A percentile compares a stretch with the other conserved stretches of the same genome.
Evolutionary conservation across 148 eudicot genomes (phyloP).

Genomic region (Cornus suecica): DNA sequence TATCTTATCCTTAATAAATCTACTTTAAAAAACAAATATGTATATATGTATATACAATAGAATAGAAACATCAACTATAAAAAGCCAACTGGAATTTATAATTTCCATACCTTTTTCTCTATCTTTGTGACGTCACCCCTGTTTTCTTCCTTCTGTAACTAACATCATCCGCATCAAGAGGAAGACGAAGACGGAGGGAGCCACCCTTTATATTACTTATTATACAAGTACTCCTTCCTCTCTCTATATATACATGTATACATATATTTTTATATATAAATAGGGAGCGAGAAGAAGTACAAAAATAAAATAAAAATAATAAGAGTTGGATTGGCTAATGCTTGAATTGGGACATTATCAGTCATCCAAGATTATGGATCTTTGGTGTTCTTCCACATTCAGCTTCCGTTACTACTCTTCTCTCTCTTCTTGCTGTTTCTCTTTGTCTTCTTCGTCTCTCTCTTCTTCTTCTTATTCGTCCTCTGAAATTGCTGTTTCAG

Average conservation of each 20-base stretch:
- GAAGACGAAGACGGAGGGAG: background rate
- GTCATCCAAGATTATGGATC: background rate
- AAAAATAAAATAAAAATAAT: background rate
- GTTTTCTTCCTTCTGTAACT: background rate
- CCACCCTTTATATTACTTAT: background rate
- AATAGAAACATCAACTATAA: background rate
- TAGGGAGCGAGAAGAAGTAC: background rate
- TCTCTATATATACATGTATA: background rate
- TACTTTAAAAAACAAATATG: too few relatives aligned
- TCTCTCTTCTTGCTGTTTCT: background rate
- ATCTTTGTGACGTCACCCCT: conserved; percentile 5
- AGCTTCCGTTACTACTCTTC: background rate
- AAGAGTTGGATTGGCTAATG: conserved; percentile 1
- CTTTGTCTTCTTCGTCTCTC: background rate
- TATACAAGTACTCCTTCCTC: background rate
- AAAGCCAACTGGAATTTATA: background rate
- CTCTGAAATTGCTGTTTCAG: conserved; percentile 4
- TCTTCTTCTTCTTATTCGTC: conserved; percentile 1
- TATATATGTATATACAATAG: too few relatives aligned
- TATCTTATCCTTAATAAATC: too few relatives aligned
- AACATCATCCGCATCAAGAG: background rate
- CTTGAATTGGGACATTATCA: background rate
- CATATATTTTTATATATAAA: background rate
- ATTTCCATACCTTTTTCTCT: background rate
- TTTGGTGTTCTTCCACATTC: background rate